Evolutionary conservation across 768 basidiomycete species (phyloP).

Genomic region (Chalciporus piperatus): DNA sequence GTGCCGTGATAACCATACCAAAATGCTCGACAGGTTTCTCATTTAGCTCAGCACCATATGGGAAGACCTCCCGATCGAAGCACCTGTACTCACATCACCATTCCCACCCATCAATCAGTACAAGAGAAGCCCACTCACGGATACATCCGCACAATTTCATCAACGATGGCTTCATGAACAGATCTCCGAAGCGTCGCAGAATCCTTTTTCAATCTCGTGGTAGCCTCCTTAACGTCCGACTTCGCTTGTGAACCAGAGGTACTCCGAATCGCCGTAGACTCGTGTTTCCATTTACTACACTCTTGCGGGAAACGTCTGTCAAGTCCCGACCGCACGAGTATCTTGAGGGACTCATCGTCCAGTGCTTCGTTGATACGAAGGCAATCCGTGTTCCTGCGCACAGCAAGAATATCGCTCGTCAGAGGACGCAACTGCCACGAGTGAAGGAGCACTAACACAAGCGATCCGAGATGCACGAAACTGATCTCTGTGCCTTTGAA

Average conservation of each 20-base stretch:
- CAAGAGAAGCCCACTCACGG: not conserved
- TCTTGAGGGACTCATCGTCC: constrained; percentile 24
- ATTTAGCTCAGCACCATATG: not conserved
- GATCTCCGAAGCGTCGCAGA: constrained; percentile 9
- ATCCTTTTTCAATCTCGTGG: constrained; percentile 4
- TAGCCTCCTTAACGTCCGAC: not conserved
- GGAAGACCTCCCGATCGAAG: constrained; percentile 15
- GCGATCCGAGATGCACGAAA: constrained; percentile 9
- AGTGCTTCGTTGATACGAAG: constrained; percentile 26
- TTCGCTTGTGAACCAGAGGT: fast-evolving
- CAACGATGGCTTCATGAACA: constrained; percentile 17
- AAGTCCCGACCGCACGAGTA: constrained; percentile 31
- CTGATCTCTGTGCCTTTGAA: too few species aligned
- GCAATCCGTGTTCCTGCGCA: constrained; percentile 21
- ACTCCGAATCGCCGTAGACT: not conserved
- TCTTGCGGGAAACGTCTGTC: constrained; percentile 20
- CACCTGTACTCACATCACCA: constrained; percentile 1
- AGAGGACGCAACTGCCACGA: not conserved
- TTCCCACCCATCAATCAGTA: not conserved
- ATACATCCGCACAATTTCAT: constrained; percentile 13
- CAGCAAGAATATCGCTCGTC: not conserved
- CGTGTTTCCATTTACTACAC: constrained; percentile 26
- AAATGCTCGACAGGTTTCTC: not conserved
- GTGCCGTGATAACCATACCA: not conserved
- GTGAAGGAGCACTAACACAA: constrained; percentile 17